Conservation (phyloP, 140 eudicot species). For the Ambrosia hybrid region DNA sequence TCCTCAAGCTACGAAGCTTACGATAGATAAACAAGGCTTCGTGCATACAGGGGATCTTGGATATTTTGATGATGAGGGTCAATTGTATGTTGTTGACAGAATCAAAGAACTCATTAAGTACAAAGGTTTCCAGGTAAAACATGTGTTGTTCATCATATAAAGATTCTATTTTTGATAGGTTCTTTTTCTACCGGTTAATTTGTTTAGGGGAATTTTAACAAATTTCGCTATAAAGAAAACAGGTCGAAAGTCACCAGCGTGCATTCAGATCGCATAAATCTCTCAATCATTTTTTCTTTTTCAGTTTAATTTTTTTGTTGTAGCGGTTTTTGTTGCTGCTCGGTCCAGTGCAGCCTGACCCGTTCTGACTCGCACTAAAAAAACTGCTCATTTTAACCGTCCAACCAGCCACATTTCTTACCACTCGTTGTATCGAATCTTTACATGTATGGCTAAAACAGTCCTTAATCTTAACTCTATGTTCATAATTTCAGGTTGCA, state of each 20-base stretch:
- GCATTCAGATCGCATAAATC: background rate
- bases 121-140: constrained; percentile 82
- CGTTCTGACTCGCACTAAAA: background rate
- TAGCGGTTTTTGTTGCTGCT: background rate
- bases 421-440: too few species aligned
- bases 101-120: constrained; percentile 89
- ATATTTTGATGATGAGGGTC: constrained; percentile 85
- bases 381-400: too few species aligned
- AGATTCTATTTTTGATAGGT: too few species aligned
- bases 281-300: too few species aligned
- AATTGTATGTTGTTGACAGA: constrained; percentile 74
- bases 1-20: constrained; percentile 76
- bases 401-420: too few species aligned
- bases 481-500: constrained; percentile 57
- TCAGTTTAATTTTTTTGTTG: too few species aligned
- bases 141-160: background rate
- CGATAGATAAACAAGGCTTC: constrained; percentile 77
- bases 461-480: background rate
- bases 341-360: background rate
- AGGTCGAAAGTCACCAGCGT: too few species aligned
- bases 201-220: too few species aligned
- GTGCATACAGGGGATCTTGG: constrained; percentile 95
- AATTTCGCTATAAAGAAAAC: too few species aligned
- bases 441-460: background rate
- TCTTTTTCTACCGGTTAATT: too few species aligned